Base-by-base conservation (phyloP, 2,329 filamentous ascomycete species). In the Aureobasidium sp. region DNA sequence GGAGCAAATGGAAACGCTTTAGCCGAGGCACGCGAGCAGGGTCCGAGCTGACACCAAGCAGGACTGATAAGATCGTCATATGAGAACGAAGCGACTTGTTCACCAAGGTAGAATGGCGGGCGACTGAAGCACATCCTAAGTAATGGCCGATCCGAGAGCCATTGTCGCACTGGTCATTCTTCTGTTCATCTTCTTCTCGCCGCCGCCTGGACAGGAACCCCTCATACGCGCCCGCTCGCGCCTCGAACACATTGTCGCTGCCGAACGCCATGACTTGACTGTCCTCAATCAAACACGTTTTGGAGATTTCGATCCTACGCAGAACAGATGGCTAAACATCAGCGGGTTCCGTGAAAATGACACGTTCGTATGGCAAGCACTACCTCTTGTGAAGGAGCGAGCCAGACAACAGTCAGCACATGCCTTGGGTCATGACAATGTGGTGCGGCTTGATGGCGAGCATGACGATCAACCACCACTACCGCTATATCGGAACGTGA, bases 301-400 rank as follows among this genome's bases (percentile, higher is more conserved):
- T 72, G 81, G 80, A 39, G 79, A 82, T 59, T 79, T 85, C 42
- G 73, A 79, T 68, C 72, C 77, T 23, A 64, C 64, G 34, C 70
- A 75, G 10, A 71, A 77, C 63, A 77, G 72, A 66, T 83, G 78
- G 80, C 65, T 76, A 63, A 80, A 80, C 57, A 77, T 96, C 57
- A 89, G 89, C 2, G 93, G 93, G 0, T 86, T 95, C 64, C 83
- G 88, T 53, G 77, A 84, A 51, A 82, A 85, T 23, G 89, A 96
- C 74, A 85, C 83, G 5, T 90, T 89, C 73, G 87, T 84, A 1
- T 97, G 92, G 92, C 82, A 87, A 37, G 80, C 91, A 62, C 77
- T 97, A 26, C 78, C 79, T 0, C 75, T 78, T 1, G 90, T 92
- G 63, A 85, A 84, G 70, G 76, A 86, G 64, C 82, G 83, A 66